phyloP scores from a whole-genome alignment of 1,139 yeast genomes.

The Groenewaldozyma auringiensis region DNA sequence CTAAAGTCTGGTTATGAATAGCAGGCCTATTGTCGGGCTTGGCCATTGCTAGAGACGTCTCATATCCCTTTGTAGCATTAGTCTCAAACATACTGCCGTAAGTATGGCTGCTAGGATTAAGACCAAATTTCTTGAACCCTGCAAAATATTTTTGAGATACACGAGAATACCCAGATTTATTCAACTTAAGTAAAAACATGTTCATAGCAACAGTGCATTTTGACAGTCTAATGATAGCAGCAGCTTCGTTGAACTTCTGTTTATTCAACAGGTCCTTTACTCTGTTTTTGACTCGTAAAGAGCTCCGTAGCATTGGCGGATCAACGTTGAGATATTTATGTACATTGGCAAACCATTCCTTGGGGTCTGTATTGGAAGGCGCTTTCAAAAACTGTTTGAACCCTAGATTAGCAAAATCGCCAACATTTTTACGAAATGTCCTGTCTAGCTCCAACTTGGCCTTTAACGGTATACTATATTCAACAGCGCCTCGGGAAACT shows the following conservation, averaged over 20 bases:
- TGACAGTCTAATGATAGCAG: not conserved
- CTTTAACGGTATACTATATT: not conserved
- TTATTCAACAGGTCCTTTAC: slow-evolving; percentile 1
- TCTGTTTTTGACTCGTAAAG: not conserved
- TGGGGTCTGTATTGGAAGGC: not conserved
- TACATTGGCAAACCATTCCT: not conserved
- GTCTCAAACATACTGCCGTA: slow-evolving; percentile 2
- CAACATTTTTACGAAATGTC: not conserved
- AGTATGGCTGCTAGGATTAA: not conserved
- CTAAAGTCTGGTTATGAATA: not conserved
- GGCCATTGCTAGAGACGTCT: not conserved
- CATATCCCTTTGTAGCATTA: slow-evolving; percentile 1
- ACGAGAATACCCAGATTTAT: not conserved
- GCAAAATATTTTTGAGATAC: not conserved
- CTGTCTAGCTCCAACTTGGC: slow-evolving; percentile 1
- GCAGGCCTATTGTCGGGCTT: not conserved
- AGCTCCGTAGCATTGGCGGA: not conserved
- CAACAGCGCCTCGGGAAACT: not conserved
- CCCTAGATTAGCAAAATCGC: not conserved
- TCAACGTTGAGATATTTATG: not conserved
- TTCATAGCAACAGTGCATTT: not conserved
- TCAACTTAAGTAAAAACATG: slow-evolving; percentile 1
- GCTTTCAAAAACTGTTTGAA: not conserved
- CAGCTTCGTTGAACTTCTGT: slow-evolving; percentile 1
- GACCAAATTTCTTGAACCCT: not conserved